These are phyloP conservation scores for Colletotrichum chrysophilum DNA, from an alignment of 2,329 filamentous ascomycete species.

Conservation along the genomic window DNA sequence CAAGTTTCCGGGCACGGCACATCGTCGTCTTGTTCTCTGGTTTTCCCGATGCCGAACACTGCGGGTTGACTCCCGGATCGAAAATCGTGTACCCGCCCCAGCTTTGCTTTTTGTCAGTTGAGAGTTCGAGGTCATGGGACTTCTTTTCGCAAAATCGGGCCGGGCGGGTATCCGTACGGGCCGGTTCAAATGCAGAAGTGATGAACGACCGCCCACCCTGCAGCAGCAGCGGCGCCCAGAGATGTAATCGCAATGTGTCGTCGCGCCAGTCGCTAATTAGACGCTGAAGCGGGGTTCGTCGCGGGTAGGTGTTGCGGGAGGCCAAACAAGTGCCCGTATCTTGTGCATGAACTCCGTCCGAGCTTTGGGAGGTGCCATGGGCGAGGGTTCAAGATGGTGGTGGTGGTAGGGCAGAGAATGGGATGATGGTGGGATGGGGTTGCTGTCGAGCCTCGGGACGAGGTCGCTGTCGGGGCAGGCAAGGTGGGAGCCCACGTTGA, in stretches of 20 bases:
- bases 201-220: background rate
- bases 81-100: background rate
- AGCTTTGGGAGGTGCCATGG: background rate
- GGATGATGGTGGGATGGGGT: background rate
- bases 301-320: background rate
- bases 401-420: background rate
- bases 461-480: background rate
- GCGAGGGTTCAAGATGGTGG: background rate
- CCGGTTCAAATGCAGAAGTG: background rate
- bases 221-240: background rate
- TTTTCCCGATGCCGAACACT: background rate
- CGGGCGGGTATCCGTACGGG: background rate
- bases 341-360: background rate
- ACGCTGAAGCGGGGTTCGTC: background rate
- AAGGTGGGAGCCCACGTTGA: background rate
- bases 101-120: background rate
- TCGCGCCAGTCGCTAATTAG: background rate
- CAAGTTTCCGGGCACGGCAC: background rate
- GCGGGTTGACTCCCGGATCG: background rate
- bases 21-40: background rate
- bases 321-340: background rate
- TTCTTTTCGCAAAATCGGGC: background rate
- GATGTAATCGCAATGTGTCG: background rate
- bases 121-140: background rate
- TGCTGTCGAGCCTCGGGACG: background rate